These are phyloP conservation scores for Phaeosphaeria sp. DNA, from an alignment of 2,329 filamentous ascomycete genomes.

Conservation along the genomic window DNA sequence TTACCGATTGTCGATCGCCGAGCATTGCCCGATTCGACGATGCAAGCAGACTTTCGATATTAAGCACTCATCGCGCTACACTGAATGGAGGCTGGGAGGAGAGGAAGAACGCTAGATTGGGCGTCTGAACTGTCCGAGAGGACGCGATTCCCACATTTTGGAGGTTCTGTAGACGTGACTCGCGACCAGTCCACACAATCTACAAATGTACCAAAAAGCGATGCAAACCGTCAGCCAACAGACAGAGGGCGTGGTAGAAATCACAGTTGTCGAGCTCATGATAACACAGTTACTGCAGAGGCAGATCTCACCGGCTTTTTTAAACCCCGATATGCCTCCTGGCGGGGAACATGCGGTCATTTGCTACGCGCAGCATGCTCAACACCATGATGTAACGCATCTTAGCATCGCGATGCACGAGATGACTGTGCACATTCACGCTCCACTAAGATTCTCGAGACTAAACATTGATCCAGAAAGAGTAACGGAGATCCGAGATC, in stretches of 20 bases:
- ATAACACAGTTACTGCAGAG: too few relatives aligned
- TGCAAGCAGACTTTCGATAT: neutral
- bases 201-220: too few relatives aligned
- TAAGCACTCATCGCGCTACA: neutral
- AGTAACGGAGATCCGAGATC: too few relatives aligned
- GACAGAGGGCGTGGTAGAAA: neutral
- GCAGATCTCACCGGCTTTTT: too few relatives aligned
- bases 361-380: neutral
- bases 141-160: neutral
- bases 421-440: too few relatives aligned
- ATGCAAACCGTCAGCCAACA: neutral
- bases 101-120: neutral
- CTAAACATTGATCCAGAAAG: too few relatives aligned
- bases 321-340: too few relatives aligned
- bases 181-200: neutral
- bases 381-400: neutral
- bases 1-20: neutral
- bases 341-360: neutral
- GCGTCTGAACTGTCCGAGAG: neutral
- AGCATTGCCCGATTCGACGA: conserved; percentile 1
- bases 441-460: too few relatives aligned
- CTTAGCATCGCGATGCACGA: neutral
- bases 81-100: neutral
- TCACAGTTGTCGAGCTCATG: neutral
- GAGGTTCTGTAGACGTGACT: neutral